Percentiles rank a stretch among this genome's conserved stretches.
Conservation (phyloP, 208 protist species). For the Endotrypanum monterogeii region DNA sequence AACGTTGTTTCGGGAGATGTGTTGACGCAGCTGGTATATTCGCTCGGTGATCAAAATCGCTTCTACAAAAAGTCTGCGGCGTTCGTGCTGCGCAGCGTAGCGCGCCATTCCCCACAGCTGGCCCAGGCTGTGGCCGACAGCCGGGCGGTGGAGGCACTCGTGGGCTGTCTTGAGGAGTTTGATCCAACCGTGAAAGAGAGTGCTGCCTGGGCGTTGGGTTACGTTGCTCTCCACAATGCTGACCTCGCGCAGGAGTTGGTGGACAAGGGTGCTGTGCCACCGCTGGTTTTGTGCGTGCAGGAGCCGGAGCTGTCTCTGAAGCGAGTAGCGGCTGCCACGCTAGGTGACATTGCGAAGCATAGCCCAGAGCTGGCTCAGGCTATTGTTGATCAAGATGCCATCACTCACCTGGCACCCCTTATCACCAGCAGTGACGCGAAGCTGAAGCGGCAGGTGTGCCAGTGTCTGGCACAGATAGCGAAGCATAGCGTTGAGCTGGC, state of each 20-base stretch:
- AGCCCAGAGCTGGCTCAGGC: conserved; percentile 95
- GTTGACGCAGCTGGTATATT: conserved; percentile 98
- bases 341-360: conserved; percentile 97
- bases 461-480: conserved; percentile 97
- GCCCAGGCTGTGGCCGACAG: conserved; percentile 97
- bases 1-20: conserved; percentile 97
- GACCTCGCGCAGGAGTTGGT: conserved; percentile 95
- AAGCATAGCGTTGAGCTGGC: conserved; percentile 98
- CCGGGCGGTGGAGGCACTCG: conserved; percentile 96
- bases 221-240: conserved; percentile 96
- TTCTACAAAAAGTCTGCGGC: conserved; percentile 99
- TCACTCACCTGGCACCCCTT: conserved; percentile 97
- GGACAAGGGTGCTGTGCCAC: conserved; percentile 95
- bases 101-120: conserved; percentile 96
- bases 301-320: conserved; percentile 98
- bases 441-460: conserved; percentile 96
- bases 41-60: conserved; percentile 96
- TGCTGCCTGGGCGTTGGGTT: conserved; percentile 97
- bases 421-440: conserved; percentile 94
- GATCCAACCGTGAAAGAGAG: conserved; percentile 98
- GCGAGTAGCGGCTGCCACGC: conserved; percentile 94
- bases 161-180: conserved; percentile 97
- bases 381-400: conserved; percentile 95
- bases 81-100: conserved; percentile 97
- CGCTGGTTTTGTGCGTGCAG: conserved; percentile 97